Conservation (phyloP, 2,329 filamentous ascomycete genomes). For the Hypoxylon sp. region DNA sequence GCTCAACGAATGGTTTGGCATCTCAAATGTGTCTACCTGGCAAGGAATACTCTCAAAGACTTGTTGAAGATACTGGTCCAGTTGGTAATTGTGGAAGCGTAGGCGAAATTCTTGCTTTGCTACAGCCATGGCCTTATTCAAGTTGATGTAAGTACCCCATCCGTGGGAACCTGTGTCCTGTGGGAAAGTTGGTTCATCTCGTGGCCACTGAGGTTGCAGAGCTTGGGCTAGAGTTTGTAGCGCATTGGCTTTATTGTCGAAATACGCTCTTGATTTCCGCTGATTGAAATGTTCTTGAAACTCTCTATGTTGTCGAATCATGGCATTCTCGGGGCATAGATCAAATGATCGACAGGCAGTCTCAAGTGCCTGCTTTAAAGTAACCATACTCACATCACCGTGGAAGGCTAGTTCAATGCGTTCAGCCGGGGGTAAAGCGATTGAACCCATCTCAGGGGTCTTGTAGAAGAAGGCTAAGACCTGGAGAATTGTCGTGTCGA, state of each 20-base stretch:
- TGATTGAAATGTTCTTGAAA: neutral
- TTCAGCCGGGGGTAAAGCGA: neutral
- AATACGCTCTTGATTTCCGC: neutral
- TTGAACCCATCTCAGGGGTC: constrained; percentile 3
- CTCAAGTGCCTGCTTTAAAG: too few species aligned
- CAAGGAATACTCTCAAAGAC: neutral
- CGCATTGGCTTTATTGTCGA: neutral
- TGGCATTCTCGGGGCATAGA: too few species aligned
- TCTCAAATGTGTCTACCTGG: neutral
- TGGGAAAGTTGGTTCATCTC: neutral
- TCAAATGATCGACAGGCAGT: too few species aligned
- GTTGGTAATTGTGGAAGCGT: constrained; percentile 24
- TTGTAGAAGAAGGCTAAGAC: constrained; percentile 24
- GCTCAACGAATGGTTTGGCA: neutral
- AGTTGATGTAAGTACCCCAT: constrained; percentile 7
- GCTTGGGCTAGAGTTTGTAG: neutral
- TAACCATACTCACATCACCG: too few species aligned
- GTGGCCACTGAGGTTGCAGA: constrained; percentile 21
- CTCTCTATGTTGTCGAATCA: too few species aligned
- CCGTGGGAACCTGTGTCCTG: too few species aligned
- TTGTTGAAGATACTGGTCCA: constrained; percentile 13
- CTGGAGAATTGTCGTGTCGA: constrained; percentile 22
- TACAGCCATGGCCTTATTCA: neutral
- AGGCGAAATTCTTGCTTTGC: constrained; percentile 2
- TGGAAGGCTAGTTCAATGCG: too few species aligned